phyloP scores from a whole-genome alignment of 2,329 filamentous ascomycete genomes.

The Sporothrix euskadiensis region DNA sequence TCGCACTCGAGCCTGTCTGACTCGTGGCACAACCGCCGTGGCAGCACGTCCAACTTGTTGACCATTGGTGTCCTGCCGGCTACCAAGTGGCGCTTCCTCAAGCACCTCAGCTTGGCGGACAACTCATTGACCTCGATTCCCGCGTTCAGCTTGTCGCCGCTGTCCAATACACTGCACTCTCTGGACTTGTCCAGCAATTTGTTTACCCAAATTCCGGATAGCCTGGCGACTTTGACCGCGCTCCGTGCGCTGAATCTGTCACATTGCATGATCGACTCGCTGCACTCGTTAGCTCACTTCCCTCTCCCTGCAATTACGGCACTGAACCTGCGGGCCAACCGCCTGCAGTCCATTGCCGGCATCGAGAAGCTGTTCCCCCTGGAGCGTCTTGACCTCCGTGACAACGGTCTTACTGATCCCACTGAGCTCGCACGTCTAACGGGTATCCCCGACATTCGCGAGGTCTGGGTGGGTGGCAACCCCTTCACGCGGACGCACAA shows the following conservation, averaged over 20 bases:
- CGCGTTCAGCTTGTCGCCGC: constrained; percentile 71
- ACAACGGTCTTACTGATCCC: constrained; percentile 88
- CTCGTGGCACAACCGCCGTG: constrained; percentile 63
- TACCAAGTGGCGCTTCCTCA: constrained; percentile 92
- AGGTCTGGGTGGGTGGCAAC: constrained; percentile 91
- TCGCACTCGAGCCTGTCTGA: constrained; percentile 78
- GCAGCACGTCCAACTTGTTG: constrained; percentile 77
- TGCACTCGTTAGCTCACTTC: constrained; percentile 82
- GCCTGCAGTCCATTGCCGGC: constrained; percentile 81
- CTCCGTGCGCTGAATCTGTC: constrained; percentile 92
- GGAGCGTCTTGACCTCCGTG: constrained; percentile 85
- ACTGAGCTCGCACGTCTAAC: constrained; percentile 87
- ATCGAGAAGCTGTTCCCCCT: constrained; percentile 86
- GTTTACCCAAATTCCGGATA: constrained; percentile 92
- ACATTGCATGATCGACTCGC: constrained; percentile 94
- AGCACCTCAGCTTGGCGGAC: constrained; percentile 87
- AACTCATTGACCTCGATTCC: constrained; percentile 84
- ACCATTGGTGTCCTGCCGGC: constrained; percentile 71
- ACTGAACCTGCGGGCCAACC: constrained; percentile 86
- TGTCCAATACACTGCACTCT: constrained; percentile 86
- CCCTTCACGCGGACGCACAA: constrained; percentile 86
- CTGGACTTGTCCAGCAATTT: constrained; percentile 91
- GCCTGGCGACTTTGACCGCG: constrained; percentile 78
- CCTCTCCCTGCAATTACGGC: constrained; percentile 92
- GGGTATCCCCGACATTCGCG: constrained; percentile 83